A percentile compares a stretch with the other conserved stretches of the same genome.
Conservation (phyloP, 2,329 filamentous ascomycete species). For the Fusarium floridanum region DNA sequence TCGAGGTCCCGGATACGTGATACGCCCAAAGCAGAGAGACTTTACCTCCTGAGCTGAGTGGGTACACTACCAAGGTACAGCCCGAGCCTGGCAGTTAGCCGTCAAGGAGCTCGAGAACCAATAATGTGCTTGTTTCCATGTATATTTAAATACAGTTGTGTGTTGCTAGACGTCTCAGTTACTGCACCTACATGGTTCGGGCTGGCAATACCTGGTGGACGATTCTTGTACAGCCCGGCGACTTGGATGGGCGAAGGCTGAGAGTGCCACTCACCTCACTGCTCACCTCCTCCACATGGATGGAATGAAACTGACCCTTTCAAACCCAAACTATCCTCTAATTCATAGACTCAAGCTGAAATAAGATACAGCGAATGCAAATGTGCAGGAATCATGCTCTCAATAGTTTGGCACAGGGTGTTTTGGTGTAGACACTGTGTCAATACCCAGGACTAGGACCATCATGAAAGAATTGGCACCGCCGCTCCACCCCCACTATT, state of each 20-base stretch:
- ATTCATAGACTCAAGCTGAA: background rate
- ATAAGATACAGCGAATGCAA: background rate
- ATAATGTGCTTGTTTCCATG: background rate
- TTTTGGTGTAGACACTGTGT: background rate
- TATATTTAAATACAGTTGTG: background rate
- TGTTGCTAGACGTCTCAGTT: background rate
- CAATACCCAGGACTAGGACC: too few relatives aligned
- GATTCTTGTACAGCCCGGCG: background rate
- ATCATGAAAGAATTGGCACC: too few relatives aligned
- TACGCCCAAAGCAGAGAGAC: background rate
- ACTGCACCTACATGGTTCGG: background rate
- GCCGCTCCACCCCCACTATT: background rate
- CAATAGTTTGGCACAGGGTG: background rate
- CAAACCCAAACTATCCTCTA: too few relatives aligned
- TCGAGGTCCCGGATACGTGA: too few relatives aligned
- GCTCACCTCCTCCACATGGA: too few relatives aligned
- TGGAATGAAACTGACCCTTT: too few relatives aligned
- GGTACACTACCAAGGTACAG: background rate
- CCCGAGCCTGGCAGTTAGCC: background rate
- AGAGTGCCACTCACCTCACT: background rate
- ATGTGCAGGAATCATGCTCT: too few relatives aligned
- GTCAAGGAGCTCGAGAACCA: background rate
- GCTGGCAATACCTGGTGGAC: background rate
- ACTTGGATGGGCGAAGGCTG: background rate
- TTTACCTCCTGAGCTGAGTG: background rate